phyloP scores from a whole-genome alignment of 805 yeast genomes.

The Scheffersomyces coipomensis region DNA sequence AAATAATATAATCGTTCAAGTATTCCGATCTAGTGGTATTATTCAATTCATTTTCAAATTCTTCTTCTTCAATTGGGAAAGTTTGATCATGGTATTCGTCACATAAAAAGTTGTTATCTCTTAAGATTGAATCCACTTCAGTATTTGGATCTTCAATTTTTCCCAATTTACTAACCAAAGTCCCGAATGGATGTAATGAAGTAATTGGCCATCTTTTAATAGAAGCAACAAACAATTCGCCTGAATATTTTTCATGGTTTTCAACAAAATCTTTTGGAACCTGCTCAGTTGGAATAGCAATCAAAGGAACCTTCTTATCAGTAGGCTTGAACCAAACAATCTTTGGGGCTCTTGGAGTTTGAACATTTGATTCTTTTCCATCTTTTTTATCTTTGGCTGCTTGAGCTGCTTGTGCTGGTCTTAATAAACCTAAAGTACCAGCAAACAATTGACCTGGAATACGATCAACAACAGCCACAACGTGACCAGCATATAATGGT shows the following conservation, averaged over 20 bases:
- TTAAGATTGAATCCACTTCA: constrained; percentile 82
- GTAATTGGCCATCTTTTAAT: constrained; percentile 99
- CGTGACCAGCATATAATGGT: constrained; percentile 97
- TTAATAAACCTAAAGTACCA: constrained; percentile 87
- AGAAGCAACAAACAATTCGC: constrained; percentile 86
- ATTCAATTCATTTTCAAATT: constrained; percentile 22
- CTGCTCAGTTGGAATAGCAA: constrained; percentile 98
- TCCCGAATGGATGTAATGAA: constrained; percentile 96
- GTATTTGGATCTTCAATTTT: constrained; percentile 71
- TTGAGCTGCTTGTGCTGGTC: constrained; percentile 94
- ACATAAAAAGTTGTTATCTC: constrained; percentile 81
- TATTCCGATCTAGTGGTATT: constrained; percentile 49
- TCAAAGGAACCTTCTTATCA: constrained; percentile 94
- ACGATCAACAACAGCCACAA: constrained; percentile 96
- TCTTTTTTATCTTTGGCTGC: constrained; percentile 59
- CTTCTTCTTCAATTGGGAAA: constrained; percentile 24
- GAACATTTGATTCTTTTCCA: constrained; percentile 47
- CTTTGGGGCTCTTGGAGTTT: constrained; percentile 65
- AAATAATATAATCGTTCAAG: constrained; percentile 58
- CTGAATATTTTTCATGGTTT: constrained; percentile 78
- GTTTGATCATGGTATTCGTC: constrained; percentile 67
- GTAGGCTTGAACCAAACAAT: constrained; percentile 99
- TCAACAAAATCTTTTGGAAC: constrained; percentile 96
- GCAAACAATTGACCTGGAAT: constrained; percentile 95
- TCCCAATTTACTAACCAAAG: constrained; percentile 84